A percentile compares a stretch with the other conserved stretches of the same genome.
Conservation (phyloP, 1,139 yeast species). For the Pichia sp. region DNA sequence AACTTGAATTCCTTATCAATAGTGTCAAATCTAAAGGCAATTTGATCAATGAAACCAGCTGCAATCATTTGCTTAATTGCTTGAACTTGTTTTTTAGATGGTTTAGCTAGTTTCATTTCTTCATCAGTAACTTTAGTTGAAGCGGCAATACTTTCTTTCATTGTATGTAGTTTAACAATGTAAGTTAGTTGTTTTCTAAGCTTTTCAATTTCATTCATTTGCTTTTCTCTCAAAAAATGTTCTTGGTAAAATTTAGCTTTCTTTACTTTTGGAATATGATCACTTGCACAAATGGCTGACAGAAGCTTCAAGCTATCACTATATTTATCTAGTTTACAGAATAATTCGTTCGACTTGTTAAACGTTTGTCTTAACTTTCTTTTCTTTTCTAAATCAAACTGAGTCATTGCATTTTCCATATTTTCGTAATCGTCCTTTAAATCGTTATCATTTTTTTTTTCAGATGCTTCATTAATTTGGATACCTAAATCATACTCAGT, state of each 20-base stretch:
- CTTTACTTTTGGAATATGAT: constrained; percentile 54
- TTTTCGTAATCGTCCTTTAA: constrained; percentile 32
- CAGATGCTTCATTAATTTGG: constrained; percentile 21
- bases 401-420: constrained; percentile 31
- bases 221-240: constrained; percentile 59
- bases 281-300: constrained; percentile 85
- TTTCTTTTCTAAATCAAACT: constrained; percentile 35
- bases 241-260: constrained; percentile 42
- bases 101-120: constrained; percentile 59
- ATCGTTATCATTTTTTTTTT: constrained; percentile 16
- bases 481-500: constrained; percentile 67
- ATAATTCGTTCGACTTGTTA: constrained; percentile 49
- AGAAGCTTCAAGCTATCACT: constrained; percentile 73
- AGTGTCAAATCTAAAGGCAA: constrained; percentile 77
- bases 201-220: constrained; percentile 81
- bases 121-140: constrained; percentile 35
- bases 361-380: constrained; percentile 44
- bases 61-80: constrained; percentile 88
- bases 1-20: constrained; percentile 57
- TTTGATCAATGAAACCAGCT: constrained; percentile 88
- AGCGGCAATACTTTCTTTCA: constrained; percentile 52
- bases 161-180: constrained; percentile 62
- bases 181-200: constrained; percentile 71
- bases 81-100: constrained; percentile 59
- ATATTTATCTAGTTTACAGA: constrained; percentile 59